Conservation (phyloP, 2,329 filamentous ascomycete species). For the Dothidotthia symphoricarpi region DNA sequence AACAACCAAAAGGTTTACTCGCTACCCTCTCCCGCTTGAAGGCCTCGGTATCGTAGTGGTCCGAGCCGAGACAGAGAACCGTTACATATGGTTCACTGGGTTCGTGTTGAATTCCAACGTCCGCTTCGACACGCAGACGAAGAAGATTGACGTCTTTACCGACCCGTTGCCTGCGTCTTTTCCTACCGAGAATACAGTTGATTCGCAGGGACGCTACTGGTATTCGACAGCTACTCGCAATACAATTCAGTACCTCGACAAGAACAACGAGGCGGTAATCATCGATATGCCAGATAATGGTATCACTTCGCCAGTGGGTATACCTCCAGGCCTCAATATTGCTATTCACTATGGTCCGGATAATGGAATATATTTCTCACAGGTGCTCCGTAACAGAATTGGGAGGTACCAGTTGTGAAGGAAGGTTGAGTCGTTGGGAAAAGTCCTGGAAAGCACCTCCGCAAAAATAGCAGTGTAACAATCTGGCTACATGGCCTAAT, state of each 20-base stretch:
- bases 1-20: constrained; percentile 8
- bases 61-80: constrained; percentile 8
- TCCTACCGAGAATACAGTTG: constrained; percentile 11
- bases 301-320: constrained; percentile 7
- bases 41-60: constrained; percentile 8
- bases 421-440: no score
- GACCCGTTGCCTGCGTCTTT: constrained; percentile 6
- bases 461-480: no score
- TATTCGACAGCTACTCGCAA: constrained; percentile 12
- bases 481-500: no score
- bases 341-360: constrained; percentile 11
- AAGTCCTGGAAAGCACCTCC: no score
- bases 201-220: constrained; percentile 9
- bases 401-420: constrained; percentile 8
- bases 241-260: constrained; percentile 12
- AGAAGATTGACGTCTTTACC: constrained; percentile 13
- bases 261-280: constrained; percentile 9
- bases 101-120: constrained; percentile 12
- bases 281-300: constrained; percentile 13
- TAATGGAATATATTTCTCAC: constrained; percentile 13
- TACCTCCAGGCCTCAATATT: constrained; percentile 11
- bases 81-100: constrained; percentile 14
- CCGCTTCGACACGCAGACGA: constrained; percentile 10
- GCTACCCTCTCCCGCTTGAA: constrained; percentile 8
- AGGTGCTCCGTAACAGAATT: constrained; percentile 11